Evolutionary conservation across 163 green algal genomes (phyloP).

Genomic region (Volvox carteri): DNA sequence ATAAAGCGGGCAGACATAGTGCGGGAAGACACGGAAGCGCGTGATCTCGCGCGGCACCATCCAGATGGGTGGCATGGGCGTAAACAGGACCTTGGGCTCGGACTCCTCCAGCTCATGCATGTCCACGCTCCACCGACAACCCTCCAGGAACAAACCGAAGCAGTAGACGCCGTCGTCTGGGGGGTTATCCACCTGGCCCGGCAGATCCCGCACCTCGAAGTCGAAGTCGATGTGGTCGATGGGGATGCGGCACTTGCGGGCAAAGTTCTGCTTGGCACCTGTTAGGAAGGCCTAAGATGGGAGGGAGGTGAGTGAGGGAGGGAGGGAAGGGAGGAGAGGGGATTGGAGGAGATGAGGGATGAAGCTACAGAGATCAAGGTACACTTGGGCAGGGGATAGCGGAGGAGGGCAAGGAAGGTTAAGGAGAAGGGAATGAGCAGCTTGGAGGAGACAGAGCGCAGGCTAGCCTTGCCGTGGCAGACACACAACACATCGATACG

Average conservation of each 20-base stretch:
- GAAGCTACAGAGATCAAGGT: too few relatives aligned
- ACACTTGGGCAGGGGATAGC: too few relatives aligned
- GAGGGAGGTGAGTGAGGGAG: not conserved
- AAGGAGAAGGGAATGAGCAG: too few relatives aligned
- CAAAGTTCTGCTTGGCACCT: constrained; percentile 86
- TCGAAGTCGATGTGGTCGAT: constrained; percentile 89
- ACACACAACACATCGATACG: too few relatives aligned
- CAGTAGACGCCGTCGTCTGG: constrained; percentile 82
- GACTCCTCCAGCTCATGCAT: constrained; percentile 78
- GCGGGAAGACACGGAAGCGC: constrained; percentile 55
- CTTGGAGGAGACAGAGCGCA: too few relatives aligned
- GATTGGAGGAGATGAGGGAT: too few relatives aligned
- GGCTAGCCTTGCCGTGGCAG: too few relatives aligned
- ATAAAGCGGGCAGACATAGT: constrained; percentile 84
- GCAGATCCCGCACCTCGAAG: constrained; percentile 75
- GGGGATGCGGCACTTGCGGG: constrained; percentile 79
- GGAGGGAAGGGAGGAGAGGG: not conserved
- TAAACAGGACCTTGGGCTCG: constrained; percentile 83
- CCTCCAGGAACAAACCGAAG: constrained; percentile 83
- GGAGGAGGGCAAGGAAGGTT: too few relatives aligned
- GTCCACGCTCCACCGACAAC: constrained; percentile 74
- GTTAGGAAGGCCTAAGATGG: constrained; percentile 82
- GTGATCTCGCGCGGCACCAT: constrained; percentile 75
- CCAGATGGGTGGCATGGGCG: constrained; percentile 81
- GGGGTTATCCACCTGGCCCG: constrained; percentile 63